Evolutionary conservation across 768 basidiomycete genomes (phyloP).

Genomic region (Boletus subparvulus): DNA sequence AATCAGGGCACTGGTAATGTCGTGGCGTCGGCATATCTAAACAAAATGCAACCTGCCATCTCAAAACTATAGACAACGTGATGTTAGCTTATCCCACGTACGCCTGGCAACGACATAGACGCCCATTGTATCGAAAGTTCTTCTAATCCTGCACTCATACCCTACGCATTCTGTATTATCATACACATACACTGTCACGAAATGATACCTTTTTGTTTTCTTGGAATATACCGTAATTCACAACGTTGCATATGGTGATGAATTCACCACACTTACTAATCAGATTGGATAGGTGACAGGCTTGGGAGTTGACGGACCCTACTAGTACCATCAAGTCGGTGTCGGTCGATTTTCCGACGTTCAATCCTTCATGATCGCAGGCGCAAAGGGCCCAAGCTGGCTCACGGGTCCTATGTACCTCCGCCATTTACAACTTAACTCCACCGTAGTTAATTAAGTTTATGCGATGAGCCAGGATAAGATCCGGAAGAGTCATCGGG

Average conservation of each 20-base stretch:
- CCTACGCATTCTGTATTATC: conserved; percentile 24
- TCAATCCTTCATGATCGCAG: neutral
- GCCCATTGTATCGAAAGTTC: conserved; percentile 23
- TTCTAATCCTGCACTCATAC: conserved; percentile 20
- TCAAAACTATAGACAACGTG: conserved; percentile 43
- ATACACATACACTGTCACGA: conserved; percentile 4
- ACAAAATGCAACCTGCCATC: conserved; percentile 66
- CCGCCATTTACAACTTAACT: neutral
- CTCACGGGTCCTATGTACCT: neutral
- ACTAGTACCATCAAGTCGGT: neutral
- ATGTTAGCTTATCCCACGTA: conserved; percentile 2
- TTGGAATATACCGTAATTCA: neutral
- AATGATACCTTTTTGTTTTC: conserved; percentile 6
- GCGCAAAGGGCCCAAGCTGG: neutral
- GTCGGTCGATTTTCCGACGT: neutral
- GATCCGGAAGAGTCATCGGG: neutral
- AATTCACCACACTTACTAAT: no score
- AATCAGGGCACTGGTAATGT: conserved; percentile 58
- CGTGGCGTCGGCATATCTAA: conserved; percentile 65
- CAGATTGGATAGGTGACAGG: neutral
- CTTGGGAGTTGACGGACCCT: neutral
- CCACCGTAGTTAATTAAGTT: neutral
- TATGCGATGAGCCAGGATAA: neutral
- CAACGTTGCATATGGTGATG: no score
- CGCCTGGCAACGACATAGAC: conserved; percentile 18